These are phyloP conservation scores for Lipomyces japonicus DNA, from an alignment of 805 yeast species.

Conservation along the genomic window DNA sequence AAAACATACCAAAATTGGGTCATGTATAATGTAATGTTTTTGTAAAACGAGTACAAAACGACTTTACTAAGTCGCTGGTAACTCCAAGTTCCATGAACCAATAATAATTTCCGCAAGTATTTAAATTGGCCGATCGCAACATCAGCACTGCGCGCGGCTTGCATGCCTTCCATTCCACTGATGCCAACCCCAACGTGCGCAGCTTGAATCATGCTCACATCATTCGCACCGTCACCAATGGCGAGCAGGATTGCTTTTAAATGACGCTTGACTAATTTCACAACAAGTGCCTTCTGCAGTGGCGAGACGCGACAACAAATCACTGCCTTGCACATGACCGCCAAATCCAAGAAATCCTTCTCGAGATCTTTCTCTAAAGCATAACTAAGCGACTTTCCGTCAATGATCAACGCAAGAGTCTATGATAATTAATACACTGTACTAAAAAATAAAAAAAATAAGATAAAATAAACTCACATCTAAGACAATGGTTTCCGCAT, in stretches of 20 bases:
- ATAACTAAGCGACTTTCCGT: constrained; percentile 83
- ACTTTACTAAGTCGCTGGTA: constrained; percentile 92
- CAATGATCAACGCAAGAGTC: constrained; percentile 84
- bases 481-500: constrained; percentile 37
- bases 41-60: constrained; percentile 90
- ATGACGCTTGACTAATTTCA: constrained; percentile 84
- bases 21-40: constrained; percentile 92
- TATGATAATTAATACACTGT: constrained; percentile 41
- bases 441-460: background rate
- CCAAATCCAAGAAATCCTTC: constrained; percentile 71
- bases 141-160: constrained; percentile 98
- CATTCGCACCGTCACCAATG: constrained; percentile 98
- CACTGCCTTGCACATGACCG: constrained; percentile 87
- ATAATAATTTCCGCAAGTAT: constrained; percentile 70
- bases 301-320: constrained; percentile 98
- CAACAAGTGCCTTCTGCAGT: constrained; percentile 92
- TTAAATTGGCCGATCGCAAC: constrained; percentile 94
- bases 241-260: constrained; percentile 73
- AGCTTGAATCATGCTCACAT: constrained; percentile 98
- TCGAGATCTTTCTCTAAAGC: constrained; percentile 82
- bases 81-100: constrained; percentile 98
- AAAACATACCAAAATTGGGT: constrained; percentile 98
- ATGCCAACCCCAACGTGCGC: constrained; percentile 99
- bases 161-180: constrained; percentile 99
- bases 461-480: constrained; percentile 45